A percentile compares a stretch with the other conserved stretches of the same genome.
Conservation (phyloP, 495 filamentous ascomycete genomes). For the Tirmania nivea region DNA sequence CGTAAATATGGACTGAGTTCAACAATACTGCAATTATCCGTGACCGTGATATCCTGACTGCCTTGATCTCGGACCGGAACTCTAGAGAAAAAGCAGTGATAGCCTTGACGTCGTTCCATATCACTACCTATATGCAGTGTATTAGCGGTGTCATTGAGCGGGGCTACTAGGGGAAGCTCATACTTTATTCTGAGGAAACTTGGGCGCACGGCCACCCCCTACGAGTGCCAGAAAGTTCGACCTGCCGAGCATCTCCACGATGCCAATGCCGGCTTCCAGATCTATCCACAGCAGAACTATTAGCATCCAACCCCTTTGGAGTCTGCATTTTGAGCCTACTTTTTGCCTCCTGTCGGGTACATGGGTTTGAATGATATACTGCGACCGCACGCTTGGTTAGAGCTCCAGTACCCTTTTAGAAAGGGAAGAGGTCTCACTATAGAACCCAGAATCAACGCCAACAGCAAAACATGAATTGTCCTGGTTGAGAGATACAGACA, state of each 20-base stretch:
- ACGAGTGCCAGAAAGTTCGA: conserved; percentile 78
- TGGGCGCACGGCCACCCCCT: conserved; percentile 68
- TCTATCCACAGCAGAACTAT: conserved; percentile 26
- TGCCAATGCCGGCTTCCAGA: conserved; percentile 64
- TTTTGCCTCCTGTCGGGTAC: conserved; percentile 46
- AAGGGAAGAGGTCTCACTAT: conserved; percentile 34
- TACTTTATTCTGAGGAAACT: conserved; percentile 74
- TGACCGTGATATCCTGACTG: conserved; percentile 53
- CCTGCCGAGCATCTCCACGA: conserved; percentile 70
- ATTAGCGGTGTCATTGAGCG: background rate
- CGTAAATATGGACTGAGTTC: conserved; percentile 65
- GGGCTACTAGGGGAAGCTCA: conserved; percentile 12
- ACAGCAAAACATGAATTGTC: conserved; percentile 77
- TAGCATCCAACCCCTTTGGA: background rate
- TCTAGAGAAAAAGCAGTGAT: conserved; percentile 52
- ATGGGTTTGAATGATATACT: conserved; percentile 66
- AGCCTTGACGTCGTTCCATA: conserved; percentile 78
- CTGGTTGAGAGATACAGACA: conserved; percentile 72
- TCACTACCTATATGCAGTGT: conserved; percentile 21
- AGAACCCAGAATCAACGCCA: conserved; percentile 68
- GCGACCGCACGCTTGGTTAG: background rate
- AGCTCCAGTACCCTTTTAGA: background rate
- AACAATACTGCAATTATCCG: conserved; percentile 63
- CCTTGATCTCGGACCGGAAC: conserved; percentile 51
- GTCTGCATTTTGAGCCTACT: conserved; percentile 22